Evolutionary conservation across 2,329 filamentous ascomycete genomes (phyloP).

Genomic region (Trichoderma sp.): DNA sequence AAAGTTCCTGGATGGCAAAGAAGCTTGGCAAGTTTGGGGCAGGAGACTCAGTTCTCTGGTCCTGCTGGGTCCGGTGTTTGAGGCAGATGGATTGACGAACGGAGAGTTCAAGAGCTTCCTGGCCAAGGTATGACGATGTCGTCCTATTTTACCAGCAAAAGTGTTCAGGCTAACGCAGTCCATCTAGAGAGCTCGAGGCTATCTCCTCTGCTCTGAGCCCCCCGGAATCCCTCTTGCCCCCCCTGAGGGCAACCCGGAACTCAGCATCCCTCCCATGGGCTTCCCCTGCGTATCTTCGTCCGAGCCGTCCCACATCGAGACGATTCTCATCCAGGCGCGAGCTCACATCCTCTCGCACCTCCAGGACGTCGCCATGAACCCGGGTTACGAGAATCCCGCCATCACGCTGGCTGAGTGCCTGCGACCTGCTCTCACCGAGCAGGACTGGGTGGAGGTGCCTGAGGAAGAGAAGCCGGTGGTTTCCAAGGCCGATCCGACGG

Average conservation of each 20-base stretch:
- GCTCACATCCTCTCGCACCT: constrained; percentile 63
- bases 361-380: constrained; percentile 52
- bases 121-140: constrained; percentile 46
- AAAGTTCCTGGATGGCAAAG: constrained; percentile 59
- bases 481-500: constrained; percentile 28
- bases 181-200: constrained; percentile 60
- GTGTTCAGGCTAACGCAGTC: constrained; percentile 24
- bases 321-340: constrained; percentile 61
- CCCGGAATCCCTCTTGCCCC: constrained; percentile 57
- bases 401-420: constrained; percentile 9
- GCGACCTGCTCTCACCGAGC: constrained; percentile 31
- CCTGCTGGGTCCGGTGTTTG: constrained; percentile 52
- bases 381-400: constrained; percentile 43
- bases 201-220: constrained; percentile 56
- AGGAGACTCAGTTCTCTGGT: constrained; percentile 52
- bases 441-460: constrained; percentile 39
- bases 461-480: constrained; percentile 40
- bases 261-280: constrained; percentile 52
- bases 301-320: constrained; percentile 60
- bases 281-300: constrained; percentile 72
- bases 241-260: constrained; percentile 50
- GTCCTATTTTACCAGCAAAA: constrained; percentile 3
- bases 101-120: constrained; percentile 54
- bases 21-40: constrained; percentile 53
- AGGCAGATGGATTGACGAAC: constrained; percentile 46